phyloP scores from a whole-genome alignment of 345 rosid genomes.

The Hypericum perforatum region DNA sequence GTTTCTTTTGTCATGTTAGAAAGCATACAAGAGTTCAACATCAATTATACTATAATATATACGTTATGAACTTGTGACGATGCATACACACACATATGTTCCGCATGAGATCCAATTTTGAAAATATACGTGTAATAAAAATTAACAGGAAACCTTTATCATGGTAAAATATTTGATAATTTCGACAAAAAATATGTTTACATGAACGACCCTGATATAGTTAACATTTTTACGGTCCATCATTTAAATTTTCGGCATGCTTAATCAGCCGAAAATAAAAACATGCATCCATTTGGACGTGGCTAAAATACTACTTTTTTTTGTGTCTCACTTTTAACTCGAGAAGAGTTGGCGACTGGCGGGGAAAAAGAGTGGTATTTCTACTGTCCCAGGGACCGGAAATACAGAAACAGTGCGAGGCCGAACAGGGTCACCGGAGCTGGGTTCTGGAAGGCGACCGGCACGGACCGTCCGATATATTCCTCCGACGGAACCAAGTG shows the following conservation, averaged over 20 bases:
- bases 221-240: too few relatives aligned
- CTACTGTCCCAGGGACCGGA: conserved; percentile 85
- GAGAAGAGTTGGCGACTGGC: conserved; percentile 47
- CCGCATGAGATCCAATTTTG: too few relatives aligned
- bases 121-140: too few relatives aligned
- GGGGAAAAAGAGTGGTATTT: conserved; percentile 97
- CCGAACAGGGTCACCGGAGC: conserved; percentile 92
- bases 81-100: too few relatives aligned
- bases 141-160: too few relatives aligned
- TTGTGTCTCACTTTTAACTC: not conserved
- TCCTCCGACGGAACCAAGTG: conserved; percentile 58
- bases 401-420: conserved; percentile 79
- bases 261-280: too few relatives aligned
- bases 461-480: conserved; percentile 93
- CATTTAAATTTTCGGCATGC: too few relatives aligned
- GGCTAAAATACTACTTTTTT: not conserved
- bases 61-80: not conserved
- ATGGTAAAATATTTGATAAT: too few relatives aligned
- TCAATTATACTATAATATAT: not conserved
- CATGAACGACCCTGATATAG: too few relatives aligned
- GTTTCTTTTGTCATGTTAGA: conserved; percentile 5
- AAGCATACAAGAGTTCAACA: conserved; percentile 10
- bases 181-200: too few relatives aligned
- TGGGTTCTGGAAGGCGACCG: conserved; percentile 97
- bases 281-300: too few relatives aligned